phyloP scores from a whole-genome alignment of 1,139 yeast species.

The Candida labiduridarum region DNA sequence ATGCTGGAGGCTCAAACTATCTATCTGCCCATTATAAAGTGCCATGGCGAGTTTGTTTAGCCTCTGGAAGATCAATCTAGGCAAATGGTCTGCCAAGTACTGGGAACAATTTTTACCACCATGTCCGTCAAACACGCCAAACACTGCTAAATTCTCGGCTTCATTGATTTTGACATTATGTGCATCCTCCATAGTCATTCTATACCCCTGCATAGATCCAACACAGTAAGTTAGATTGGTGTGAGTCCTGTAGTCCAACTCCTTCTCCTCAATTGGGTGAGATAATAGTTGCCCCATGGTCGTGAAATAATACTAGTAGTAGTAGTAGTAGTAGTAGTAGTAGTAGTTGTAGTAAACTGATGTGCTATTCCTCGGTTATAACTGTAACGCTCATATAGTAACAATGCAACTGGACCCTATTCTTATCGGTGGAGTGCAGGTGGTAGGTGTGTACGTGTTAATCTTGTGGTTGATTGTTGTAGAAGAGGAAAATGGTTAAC shows the following conservation, averaged over 20 bases:
- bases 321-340: neutral
- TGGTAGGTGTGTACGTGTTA: neutral
- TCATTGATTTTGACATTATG: constrained; percentile 52
- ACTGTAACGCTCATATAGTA: neutral
- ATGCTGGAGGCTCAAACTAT: neutral
- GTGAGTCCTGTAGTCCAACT: constrained; percentile 49
- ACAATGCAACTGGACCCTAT: neutral
- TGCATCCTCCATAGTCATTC: constrained; percentile 79
- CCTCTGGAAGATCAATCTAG: constrained; percentile 31
- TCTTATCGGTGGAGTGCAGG: neutral
- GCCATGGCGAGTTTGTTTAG: constrained; percentile 19
- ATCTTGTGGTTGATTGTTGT: neutral
- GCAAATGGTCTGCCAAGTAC: constrained; percentile 51
- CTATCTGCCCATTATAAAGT: constrained; percentile 7
- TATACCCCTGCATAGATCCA: constrained; percentile 81
- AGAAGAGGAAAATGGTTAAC: neutral
- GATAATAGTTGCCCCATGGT: constrained; percentile 76
- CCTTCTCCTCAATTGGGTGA: constrained; percentile 73
- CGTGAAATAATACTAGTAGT: neutral
- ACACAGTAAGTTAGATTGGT: constrained; percentile 56
- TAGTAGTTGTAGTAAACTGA: too few species aligned
- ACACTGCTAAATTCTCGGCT: constrained; percentile 54
- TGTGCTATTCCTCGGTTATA: neutral
- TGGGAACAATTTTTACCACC: constrained; percentile 70
- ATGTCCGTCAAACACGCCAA: constrained; percentile 82